These are phyloP conservation scores for Oryza rufipogon DNA, from an alignment of 176 grass and related monocot genomes.

Conservation along the genomic window DNA sequence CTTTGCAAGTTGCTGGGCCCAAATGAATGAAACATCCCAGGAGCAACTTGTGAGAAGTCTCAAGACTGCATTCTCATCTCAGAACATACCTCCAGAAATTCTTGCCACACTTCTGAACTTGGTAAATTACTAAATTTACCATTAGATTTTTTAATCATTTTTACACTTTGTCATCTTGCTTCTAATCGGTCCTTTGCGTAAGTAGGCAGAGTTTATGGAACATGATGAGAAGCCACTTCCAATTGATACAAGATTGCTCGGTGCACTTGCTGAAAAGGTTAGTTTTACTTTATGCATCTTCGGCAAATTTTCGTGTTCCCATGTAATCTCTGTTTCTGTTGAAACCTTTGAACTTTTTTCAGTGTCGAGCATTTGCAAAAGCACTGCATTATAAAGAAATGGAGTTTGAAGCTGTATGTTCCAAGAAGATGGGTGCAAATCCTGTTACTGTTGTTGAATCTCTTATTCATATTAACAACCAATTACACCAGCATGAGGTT, in stretches of 20 bases:
- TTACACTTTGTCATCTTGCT: constrained; percentile 18
- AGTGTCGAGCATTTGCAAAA: constrained; percentile 98
- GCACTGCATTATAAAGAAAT: constrained; percentile 99
- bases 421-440: constrained; percentile 97
- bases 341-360: constrained; percentile 26
- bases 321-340: constrained; percentile 37
- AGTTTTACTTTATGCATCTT: constrained; percentile 32
- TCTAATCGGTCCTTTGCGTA: constrained; percentile 36
- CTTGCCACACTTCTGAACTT: constrained; percentile 93
- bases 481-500: constrained; percentile 98
- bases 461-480: constrained; percentile 99
- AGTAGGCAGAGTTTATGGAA: constrained; percentile 99
- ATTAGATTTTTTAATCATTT: constrained; percentile 18
- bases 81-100: constrained; percentile 98
- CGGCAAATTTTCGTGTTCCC: background rate
- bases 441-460: constrained; percentile 96
- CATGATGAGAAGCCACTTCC: constrained; percentile 99
- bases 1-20: constrained; percentile 98
- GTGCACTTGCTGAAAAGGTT: constrained; percentile 99
- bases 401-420: constrained; percentile 95
- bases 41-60: constrained; percentile 96
- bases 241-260: constrained; percentile 95
- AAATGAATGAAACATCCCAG: constrained; percentile 94
- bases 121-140: constrained; percentile 71
- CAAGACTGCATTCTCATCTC: constrained; percentile 98